phyloP scores from a whole-genome alignment of 148 eudicot species.

The Silene conica region DNA sequence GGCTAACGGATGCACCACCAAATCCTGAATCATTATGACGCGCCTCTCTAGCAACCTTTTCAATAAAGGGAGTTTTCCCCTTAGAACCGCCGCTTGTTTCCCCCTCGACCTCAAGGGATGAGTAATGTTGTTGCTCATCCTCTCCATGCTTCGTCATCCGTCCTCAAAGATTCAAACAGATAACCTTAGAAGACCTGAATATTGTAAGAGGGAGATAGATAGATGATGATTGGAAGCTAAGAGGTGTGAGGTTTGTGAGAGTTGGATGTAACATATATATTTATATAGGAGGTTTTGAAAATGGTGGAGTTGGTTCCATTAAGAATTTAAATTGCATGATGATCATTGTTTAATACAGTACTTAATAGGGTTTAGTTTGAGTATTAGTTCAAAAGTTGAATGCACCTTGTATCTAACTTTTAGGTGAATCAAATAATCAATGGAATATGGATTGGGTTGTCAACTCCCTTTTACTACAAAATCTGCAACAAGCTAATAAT shows the following conservation, averaged over 20 bases:
- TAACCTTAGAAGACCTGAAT: no score
- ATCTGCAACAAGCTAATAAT: no score
- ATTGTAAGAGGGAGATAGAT: neutral
- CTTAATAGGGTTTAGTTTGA: neutral
- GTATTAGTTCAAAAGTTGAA: slow-evolving; percentile 20
- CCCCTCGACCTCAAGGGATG: slow-evolving; percentile 29
- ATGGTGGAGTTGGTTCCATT: slow-evolving; percentile 33
- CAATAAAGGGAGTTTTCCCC: slow-evolving; percentile 44
- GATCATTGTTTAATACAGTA: neutral
- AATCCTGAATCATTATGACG: neutral
- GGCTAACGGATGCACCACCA: slow-evolving; percentile 25
- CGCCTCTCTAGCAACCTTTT: slow-evolving; percentile 13
- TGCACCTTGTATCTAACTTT: neutral
- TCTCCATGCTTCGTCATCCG: slow-evolving; percentile 21
- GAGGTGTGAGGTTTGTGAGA: slow-evolving; percentile 16
- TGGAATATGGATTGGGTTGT: slow-evolving; percentile 34
- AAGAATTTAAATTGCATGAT: neutral
- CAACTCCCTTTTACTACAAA: neutral
- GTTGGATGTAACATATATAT: slow-evolving; percentile 16
- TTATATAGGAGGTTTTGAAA: neutral
- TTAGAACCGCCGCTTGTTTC: slow-evolving; percentile 28
- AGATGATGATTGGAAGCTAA: neutral
- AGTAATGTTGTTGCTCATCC: slow-evolving; percentile 11
- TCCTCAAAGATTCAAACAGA: neutral
- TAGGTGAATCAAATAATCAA: slow-evolving; percentile 3